A percentile compares a stretch with the other conserved stretches of the same genome.
phyloP scores from a whole-genome alignment of 2,329 filamentous ascomycete species.

The Hypoxylon sp. region DNA sequence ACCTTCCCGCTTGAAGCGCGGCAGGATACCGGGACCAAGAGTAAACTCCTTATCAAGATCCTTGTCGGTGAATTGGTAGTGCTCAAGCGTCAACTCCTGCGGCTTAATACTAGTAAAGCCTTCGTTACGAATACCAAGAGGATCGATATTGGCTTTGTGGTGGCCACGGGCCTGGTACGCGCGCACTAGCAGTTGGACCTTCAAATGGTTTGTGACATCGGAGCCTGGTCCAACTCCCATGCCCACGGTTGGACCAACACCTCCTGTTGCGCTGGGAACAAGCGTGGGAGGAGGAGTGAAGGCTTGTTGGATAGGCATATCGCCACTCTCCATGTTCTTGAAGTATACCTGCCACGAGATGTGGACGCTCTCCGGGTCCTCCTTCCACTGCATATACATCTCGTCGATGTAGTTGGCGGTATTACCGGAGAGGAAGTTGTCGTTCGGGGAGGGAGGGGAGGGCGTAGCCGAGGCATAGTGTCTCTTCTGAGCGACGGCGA shows the following conservation, averaged over 20 bases:
- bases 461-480: constrained; percentile 61
- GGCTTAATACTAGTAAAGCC: constrained; percentile 88
- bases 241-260: constrained; percentile 76
- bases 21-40: constrained; percentile 92
- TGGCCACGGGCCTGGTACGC: constrained; percentile 98
- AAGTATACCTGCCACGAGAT: constrained; percentile 99
- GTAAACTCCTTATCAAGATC: constrained; percentile 92
- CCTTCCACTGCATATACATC: constrained; percentile 99
- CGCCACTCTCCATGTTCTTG: constrained; percentile 97
- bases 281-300: constrained; percentile 96
- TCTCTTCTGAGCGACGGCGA: constrained; percentile 60
- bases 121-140: constrained; percentile 89
- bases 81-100: constrained; percentile 89
- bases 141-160: constrained; percentile 98
- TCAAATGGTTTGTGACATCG: constrained; percentile 94
- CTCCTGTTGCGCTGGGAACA: constrained; percentile 81
- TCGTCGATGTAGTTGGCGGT: constrained; percentile 99
- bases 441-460: constrained; percentile 77
- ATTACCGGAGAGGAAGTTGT: constrained; percentile 96
- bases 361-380: constrained; percentile 91
- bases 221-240: constrained; percentile 73
- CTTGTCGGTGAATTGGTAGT: constrained; percentile 95
- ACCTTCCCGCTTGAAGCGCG: constrained; percentile 86
- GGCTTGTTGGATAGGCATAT: constrained; percentile 96
- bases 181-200: constrained; percentile 95